Conservation (phyloP, 106 monocot species). For the Triglochin maritima region DNA sequence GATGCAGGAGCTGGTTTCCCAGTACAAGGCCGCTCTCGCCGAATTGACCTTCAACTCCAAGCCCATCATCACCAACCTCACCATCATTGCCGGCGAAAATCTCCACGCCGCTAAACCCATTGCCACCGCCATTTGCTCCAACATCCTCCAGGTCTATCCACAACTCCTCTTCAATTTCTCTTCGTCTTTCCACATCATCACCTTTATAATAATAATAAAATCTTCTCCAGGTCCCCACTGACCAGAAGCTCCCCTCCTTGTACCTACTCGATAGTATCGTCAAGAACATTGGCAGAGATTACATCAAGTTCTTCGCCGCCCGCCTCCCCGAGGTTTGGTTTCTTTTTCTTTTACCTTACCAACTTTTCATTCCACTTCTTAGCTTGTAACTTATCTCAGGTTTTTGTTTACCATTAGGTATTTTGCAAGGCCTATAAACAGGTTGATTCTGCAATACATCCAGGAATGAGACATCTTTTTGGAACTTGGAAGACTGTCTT, state of each 20-base stretch:
- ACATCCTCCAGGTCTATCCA: slow-evolving; percentile 67
- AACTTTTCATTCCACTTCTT: background rate
- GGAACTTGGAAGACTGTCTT: slow-evolving; percentile 98
- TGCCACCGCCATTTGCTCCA: slow-evolving; percentile 53
- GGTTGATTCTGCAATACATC: slow-evolving; percentile 81
- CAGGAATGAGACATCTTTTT: slow-evolving; percentile 94
- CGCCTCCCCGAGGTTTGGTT: slow-evolving; percentile 66
- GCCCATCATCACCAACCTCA: slow-evolving; percentile 94
- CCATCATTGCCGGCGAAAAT: slow-evolving; percentile 96
- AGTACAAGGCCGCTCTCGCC: slow-evolving; percentile 77
- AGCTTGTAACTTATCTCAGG: background rate
- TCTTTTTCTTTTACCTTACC: background rate
- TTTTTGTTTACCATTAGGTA: slow-evolving; percentile 30
- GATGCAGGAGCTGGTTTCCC: slow-evolving; percentile 53
- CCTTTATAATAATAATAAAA: background rate
- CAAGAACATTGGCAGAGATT: slow-evolving; percentile 96
- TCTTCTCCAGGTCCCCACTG: slow-evolving; percentile 62
- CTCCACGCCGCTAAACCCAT: slow-evolving; percentile 76
- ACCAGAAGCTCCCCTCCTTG: slow-evolving; percentile 89
- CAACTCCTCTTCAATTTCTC: background rate
- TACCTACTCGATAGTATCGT: slow-evolving; percentile 99
- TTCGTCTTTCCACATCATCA: background rate
- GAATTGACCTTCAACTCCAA: slow-evolving; percentile 98
- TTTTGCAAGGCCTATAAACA: slow-evolving; percentile 95
- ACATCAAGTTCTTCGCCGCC: slow-evolving; percentile 79